phyloP scores from a whole-genome alignment of 352 stramenopile species.

The Albugo candida region DNA sequence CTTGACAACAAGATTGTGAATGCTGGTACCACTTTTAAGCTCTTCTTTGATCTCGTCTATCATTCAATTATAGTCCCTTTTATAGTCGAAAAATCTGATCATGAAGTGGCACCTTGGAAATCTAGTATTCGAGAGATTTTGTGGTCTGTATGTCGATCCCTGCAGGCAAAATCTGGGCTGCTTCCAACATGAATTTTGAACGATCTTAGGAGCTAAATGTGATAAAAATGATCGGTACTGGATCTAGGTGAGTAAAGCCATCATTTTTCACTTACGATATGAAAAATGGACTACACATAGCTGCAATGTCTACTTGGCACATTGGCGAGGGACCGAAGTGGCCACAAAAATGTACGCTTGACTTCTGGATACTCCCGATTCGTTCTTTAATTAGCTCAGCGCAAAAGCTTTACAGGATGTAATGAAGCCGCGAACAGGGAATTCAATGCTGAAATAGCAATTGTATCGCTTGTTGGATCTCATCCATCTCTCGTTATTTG shows the following conservation, averaged over 20 bases:
- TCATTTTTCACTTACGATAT: background rate
- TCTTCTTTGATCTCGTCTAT: no score
- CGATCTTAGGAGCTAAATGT: constrained; percentile 14
- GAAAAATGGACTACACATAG: constrained; percentile 9
- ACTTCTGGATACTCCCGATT: background rate
- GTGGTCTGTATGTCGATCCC: no score
- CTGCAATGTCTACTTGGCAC: constrained; percentile 55
- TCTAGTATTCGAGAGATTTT: no score
- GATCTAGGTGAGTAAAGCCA: constrained; percentile 24
- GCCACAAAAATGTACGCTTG: constrained; percentile 47
- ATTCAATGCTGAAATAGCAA: constrained; percentile 57
- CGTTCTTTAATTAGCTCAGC: background rate
- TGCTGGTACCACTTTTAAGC: no score
- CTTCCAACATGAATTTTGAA: constrained; percentile 1
- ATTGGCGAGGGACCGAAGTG: constrained; percentile 51
- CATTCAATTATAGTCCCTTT: no score
- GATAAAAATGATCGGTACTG: constrained; percentile 34
- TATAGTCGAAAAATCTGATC: no score
- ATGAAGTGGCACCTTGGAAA: no score
- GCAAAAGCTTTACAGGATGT: constrained; percentile 19
- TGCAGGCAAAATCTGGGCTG: constrained; percentile 19
- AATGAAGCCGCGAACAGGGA: constrained; percentile 38
- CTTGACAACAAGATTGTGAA: no score
- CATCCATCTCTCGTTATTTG: constrained; percentile 56
- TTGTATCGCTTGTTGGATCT: constrained; percentile 35